Base-by-base conservation (phyloP, 371 early-diverging fungal species). In the Mortierella polycephala region DNA sequence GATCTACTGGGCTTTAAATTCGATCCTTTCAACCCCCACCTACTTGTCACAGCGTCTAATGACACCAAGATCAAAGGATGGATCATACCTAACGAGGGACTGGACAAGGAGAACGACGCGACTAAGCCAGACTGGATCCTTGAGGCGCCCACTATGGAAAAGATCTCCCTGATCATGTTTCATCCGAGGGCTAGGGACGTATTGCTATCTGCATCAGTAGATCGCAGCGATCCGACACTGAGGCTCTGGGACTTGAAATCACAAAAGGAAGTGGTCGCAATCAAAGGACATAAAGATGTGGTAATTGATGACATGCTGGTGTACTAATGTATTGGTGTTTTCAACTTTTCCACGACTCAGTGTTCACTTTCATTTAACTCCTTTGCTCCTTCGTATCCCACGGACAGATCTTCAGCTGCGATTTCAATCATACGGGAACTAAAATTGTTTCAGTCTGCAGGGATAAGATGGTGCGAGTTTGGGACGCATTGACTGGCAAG, bases 41-140 rank as follows among this genome's bases (percentile, higher is more conserved):
- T 83, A 0, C 72, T 94, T 2, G 85, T 89, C 8, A 91, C 92
- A 62, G 90, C 85, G 0, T 88, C 90, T 3, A 89, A 90, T 12
- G 95, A 95, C 66, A 88, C 91, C 42, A 89, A 86, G 69, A 84
- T 95, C 47, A 86, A 92, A 42, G 74, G 90, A 39, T 96, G 93
- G 92, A 83, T 79, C 9, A 75, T 95, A n/a, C 92, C 94, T 2
- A 87, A 87, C 20, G 83, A 67, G 0, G 88, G 89, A 6, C 71
- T 91, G 16, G 83, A 85, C 30, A 76, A 85, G 42, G 76, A 68
- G 39, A 60, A 42, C 47, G 73, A 72, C n/a, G 52, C 41, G 13
- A 69, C 70, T 21, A 73, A 65, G 53, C 80, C 80, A 3, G 64
- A 64, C 2, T 79, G 80, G 80, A 37, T 62, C 1, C 66, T 79